Percentiles rank a stretch among this genome's conserved stretches.
Conservation (phyloP, 2,329 filamentous ascomycete genomes). For the Aspergillus sp. region DNA sequence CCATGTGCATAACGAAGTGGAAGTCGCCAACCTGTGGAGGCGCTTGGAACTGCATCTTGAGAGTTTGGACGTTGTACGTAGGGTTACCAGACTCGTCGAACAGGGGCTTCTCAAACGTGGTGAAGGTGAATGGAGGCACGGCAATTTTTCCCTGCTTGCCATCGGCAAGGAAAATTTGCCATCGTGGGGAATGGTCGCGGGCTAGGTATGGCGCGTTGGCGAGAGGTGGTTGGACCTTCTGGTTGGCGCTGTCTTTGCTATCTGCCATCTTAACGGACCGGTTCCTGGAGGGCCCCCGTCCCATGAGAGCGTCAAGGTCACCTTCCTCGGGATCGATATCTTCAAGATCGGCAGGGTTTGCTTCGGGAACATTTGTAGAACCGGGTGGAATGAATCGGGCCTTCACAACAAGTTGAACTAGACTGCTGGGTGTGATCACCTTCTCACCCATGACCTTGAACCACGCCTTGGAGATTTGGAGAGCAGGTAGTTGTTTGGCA, state of each 20-base stretch:
- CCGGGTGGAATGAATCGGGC: constrained; percentile 90
- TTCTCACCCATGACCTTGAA: constrained; percentile 98
- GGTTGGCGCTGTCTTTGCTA: constrained; percentile 57
- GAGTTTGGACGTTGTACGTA: constrained; percentile 90
- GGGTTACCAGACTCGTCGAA: constrained; percentile 78
- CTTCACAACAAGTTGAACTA: constrained; percentile 94
- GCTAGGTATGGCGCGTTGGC: constrained; percentile 87
- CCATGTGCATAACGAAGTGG: constrained; percentile 88
- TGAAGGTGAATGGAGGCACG: constrained; percentile 94
- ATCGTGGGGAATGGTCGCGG: constrained; percentile 83
- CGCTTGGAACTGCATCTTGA: constrained; percentile 96
- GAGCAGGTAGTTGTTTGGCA: constrained; percentile 77
- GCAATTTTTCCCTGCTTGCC: constrained; percentile 94
- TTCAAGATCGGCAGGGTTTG: constrained; percentile 78
- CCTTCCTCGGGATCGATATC: constrained; percentile 92
- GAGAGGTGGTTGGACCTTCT: constrained; percentile 75
- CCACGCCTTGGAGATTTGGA: constrained; percentile 87
- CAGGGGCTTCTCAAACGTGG: constrained; percentile 85
- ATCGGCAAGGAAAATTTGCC: constrained; percentile 94
- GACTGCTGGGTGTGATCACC: constrained; percentile 84
- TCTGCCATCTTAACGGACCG: constrained; percentile 61
- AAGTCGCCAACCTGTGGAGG: constrained; percentile 91
- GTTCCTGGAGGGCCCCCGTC: constrained; percentile 65
- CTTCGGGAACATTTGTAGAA: constrained; percentile 68
- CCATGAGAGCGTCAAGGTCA: constrained; percentile 81